These are phyloP conservation scores for Colletotrichum magnum DNA, from an alignment of 2,329 filamentous ascomycete species.

Conservation along the genomic window DNA sequence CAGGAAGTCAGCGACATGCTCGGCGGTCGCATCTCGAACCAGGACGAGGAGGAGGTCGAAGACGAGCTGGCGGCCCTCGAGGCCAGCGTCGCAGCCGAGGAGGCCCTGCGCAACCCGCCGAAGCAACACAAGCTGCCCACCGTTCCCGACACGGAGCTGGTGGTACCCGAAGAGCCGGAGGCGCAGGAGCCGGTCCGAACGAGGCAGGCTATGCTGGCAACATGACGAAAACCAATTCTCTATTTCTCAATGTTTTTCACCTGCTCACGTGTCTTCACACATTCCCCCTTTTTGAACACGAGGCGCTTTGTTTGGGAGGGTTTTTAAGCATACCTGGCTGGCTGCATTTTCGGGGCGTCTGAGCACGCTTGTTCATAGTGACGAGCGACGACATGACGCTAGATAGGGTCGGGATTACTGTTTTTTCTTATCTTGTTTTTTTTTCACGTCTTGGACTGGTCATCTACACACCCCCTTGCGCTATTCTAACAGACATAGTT, in stretches of 20 bases:
- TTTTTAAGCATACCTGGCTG: conserved; percentile 18
- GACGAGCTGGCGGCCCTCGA: conserved; percentile 91
- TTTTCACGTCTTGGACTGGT: background rate
- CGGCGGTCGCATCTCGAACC: conserved; percentile 87
- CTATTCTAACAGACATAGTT: too few relatives aligned
- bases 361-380: conserved; percentile 2
- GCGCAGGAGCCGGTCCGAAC: conserved; percentile 36
- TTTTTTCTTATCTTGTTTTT: conserved; percentile 2
- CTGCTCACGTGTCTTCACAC: background rate
- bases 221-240: conserved; percentile 34
- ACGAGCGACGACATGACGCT: conserved; percentile 20
- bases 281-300: background rate
- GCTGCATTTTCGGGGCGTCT: conserved; percentile 25
- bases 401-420: background rate
- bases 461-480: background rate
- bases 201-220: conserved; percentile 55
- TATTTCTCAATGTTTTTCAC: background rate
- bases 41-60: conserved; percentile 98
- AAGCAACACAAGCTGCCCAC: conserved; percentile 44
- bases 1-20: conserved; percentile 95
- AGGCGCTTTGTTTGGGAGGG: conserved; percentile 8
- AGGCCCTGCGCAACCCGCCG: conserved; percentile 32
- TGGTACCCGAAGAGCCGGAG: conserved; percentile 44
- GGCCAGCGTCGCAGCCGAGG: conserved; percentile 44
- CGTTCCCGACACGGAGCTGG: conserved; percentile 51